Conservation (phyloP, 805 yeast species). For the Phaffomyces antillensis region DNA sequence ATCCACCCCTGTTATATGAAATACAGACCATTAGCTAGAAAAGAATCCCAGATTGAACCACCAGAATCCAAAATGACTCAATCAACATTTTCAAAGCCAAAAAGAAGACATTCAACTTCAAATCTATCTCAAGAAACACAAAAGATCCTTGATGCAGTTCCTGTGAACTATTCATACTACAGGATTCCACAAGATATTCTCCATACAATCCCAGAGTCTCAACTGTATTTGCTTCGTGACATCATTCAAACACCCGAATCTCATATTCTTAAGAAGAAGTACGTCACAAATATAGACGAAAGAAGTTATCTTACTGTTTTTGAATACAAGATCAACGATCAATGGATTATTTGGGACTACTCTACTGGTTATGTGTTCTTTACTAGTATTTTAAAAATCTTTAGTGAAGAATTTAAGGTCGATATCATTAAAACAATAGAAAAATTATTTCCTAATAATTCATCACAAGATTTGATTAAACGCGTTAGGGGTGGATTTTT, state of each 20-base stretch:
- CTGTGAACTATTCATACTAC: conserved; percentile 15
- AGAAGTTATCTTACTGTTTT: conserved; percentile 62
- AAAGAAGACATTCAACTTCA: conserved; percentile 1
- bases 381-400: conserved; percentile 82
- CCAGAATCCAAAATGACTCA: neutral
- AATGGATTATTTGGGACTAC: conserved; percentile 66
- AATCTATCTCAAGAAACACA: conserved; percentile 7
- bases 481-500: conserved; percentile 87
- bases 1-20: neutral
- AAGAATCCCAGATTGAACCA: neutral
- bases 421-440: conserved; percentile 65
- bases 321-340: conserved; percentile 61
- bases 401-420: conserved; percentile 56
- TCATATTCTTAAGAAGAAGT: conserved; percentile 34
- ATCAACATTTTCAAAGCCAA: neutral
- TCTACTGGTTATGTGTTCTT: conserved; percentile 79
- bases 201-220: conserved; percentile 18
- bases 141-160: conserved; percentile 12
- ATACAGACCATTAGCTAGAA: conserved; percentile 4
- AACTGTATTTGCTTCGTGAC: conserved; percentile 9
- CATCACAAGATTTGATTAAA: conserved; percentile 27
- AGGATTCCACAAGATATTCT: conserved; percentile 8
- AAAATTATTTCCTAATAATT: conserved; percentile 15
- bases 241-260: neutral
- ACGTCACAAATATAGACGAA: conserved; percentile 69